Conservation (phyloP, 2,329 filamentous ascomycete genomes). For the Sordariomycetes sp. region DNA sequence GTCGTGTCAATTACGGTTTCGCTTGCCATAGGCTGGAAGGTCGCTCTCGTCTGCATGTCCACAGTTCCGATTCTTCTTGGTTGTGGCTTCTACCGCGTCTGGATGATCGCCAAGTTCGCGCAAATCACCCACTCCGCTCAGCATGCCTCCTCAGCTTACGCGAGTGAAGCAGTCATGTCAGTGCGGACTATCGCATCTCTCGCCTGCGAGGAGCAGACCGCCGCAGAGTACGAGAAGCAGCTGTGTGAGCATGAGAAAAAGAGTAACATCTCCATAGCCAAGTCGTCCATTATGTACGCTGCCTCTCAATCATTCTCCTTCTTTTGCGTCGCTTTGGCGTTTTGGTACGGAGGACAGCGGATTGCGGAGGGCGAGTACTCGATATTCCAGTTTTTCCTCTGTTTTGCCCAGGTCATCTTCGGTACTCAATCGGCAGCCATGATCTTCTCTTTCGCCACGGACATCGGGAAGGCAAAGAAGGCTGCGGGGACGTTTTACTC, state of each 20-base stretch:
- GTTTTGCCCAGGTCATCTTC: slow-evolving; percentile 51
- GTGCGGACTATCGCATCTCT: slow-evolving; percentile 49
- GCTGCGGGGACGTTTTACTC: not conserved
- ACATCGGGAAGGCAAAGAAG: slow-evolving; percentile 43
- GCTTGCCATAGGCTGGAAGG: slow-evolving; percentile 61
- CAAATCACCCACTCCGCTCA: slow-evolving; percentile 51
- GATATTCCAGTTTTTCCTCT: slow-evolving; percentile 52
- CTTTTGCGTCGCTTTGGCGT: slow-evolving; percentile 53
- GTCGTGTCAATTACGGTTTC: slow-evolving; percentile 54
- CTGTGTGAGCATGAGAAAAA: slow-evolving; percentile 23
- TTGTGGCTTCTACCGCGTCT: slow-evolving; percentile 54
- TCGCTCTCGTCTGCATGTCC: slow-evolving; percentile 57
- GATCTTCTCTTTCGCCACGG: slow-evolving; percentile 56
- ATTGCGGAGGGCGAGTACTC: slow-evolving; percentile 47
- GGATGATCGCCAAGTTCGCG: slow-evolving; percentile 46
- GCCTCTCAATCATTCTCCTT: slow-evolving; percentile 40
- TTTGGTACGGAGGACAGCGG: slow-evolving; percentile 58
- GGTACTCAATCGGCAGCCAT: slow-evolving; percentile 54
- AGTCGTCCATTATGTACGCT: slow-evolving; percentile 35
- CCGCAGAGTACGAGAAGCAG: slow-evolving; percentile 27
- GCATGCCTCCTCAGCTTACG: slow-evolving; percentile 48
- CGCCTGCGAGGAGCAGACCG: slow-evolving; percentile 24
- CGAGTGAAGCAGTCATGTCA: slow-evolving; percentile 51
- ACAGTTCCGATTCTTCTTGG: slow-evolving; percentile 56
- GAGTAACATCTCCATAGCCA: slow-evolving; percentile 20